These are phyloP conservation scores for Colletotrichum tropicicola DNA, from an alignment of 2,329 filamentous ascomycete species.

Conservation along the genomic window DNA sequence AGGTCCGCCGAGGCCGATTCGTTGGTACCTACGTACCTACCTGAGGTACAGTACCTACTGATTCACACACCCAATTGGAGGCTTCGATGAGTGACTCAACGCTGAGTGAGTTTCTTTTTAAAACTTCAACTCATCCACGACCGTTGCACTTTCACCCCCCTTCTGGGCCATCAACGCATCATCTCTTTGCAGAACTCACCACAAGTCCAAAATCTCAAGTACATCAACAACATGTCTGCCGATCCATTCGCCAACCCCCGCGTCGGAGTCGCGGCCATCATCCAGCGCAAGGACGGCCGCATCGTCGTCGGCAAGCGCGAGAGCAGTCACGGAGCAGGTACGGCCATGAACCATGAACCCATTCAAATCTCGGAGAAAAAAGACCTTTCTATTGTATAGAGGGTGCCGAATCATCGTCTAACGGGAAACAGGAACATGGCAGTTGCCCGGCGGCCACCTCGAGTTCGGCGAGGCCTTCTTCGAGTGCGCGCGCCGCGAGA, in stretches of 20 bases:
- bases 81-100: no score
- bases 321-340: conserved; percentile 59
- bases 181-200: no score
- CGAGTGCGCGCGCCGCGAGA: conserved; percentile 72
- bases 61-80: no score
- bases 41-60: no score
- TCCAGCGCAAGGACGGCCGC: conserved; percentile 51
- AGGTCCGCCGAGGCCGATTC: no score
- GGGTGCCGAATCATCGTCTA: not conserved
- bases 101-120: no score
- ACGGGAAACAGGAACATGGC: conserved; percentile 60
- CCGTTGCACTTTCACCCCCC: no score
- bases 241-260: conserved; percentile 40
- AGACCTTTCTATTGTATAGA: accelerated
- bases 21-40: no score
- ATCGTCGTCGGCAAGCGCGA: conserved; percentile 58
- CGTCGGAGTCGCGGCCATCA: conserved; percentile 58
- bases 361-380: not conserved
- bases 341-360: no score
- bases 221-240: not conserved
- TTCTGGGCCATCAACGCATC: no score
- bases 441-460: conserved; percentile 79
- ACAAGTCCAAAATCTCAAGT: no score
- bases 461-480: conserved; percentile 73
- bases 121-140: no score